Evolutionary conservation across 2,329 filamentous ascomycete species (phyloP).

Genomic region (Fusarium sp.): DNA sequence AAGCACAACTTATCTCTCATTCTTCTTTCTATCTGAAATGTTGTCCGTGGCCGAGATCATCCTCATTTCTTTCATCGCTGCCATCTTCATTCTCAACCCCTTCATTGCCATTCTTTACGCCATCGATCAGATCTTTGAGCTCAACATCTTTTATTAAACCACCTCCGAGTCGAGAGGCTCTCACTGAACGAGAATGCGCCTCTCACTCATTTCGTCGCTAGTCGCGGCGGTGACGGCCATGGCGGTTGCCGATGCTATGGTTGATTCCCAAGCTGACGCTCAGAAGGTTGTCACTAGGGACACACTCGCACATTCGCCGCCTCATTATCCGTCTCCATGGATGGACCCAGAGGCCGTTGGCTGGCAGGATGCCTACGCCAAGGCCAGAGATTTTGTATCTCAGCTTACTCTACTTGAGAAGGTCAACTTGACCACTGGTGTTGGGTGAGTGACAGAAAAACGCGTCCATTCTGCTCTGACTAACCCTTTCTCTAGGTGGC

Average conservation of each 20-base stretch:
- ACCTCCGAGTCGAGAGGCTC: neutral
- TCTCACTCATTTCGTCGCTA: constrained; percentile 18
- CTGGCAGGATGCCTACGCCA: constrained; percentile 83
- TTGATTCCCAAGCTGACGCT: constrained; percentile 42
- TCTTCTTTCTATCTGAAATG: neutral
- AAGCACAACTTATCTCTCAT: neutral
- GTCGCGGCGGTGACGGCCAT: neutral
- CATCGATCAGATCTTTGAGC: neutral
- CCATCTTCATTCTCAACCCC: too few relatives aligned
- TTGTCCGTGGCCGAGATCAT: neutral
- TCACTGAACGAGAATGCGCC: constrained; percentile 25
- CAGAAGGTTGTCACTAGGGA: constrained; percentile 39
- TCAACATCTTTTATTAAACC: neutral
- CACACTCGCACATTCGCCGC: constrained; percentile 62
- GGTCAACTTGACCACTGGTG: constrained; percentile 94
- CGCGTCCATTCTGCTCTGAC: neutral
- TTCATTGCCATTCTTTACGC: neutral
- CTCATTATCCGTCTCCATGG: constrained; percentile 91
- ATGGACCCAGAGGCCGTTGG: constrained; percentile 78
- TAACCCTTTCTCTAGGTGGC: constrained; percentile 51
- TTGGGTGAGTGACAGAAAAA: constrained; percentile 71
- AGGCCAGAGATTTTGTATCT: constrained; percentile 84
- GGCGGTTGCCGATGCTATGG: neutral
- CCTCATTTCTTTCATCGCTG: neutral
- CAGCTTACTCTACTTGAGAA: constrained; percentile 89